Base-by-base conservation (phyloP, 805 yeast species). In the Nadsonia fulvescens region DNA sequence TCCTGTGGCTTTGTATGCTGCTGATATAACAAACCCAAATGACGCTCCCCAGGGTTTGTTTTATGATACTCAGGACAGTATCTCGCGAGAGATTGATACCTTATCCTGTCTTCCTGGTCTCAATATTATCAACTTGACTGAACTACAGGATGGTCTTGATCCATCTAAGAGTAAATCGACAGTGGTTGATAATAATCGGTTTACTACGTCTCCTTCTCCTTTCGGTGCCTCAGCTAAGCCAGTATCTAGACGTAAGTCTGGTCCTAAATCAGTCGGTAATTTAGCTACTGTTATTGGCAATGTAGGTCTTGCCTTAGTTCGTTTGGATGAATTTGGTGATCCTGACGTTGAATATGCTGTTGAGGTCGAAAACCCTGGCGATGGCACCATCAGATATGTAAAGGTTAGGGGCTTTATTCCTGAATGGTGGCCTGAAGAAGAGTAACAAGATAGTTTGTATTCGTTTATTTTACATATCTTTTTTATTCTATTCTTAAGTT, bases 381-480 rank as follows among this genome's bases (percentile, higher is more conserved):
- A 32, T 27, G 29, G 35, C 19, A n/a, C 12, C 20, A 18, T 40
- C 22, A 39, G 69, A 5, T 60, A 60, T 2, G 49, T 72, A 13
- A 58, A 59, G 37, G n/a, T n/a, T n/a, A n/a, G n/a, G n/a, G 76
- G 70, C 0, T 56, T 53, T 32, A 50, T 53, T 5, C 89, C 91
- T 0, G 70, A 61, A 25, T 76, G 86, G 83, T 76, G 86, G 82
- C 82, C 82, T 0, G 53, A 47, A n/a, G n/a, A n/a, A n/a, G n/a
- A n/a, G n/a, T n/a, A n/a, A n/a, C n/a, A n/a, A n/a, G n/a, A n/a
- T n/a, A n/a, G n/a, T n/a, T n/a, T n/a, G n/a, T n/a, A n/a, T n/a
- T n/a, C n/a, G n/a, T n/a, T n/a, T n/a, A n/a, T n/a, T n/a, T n/a
- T n/a, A n/a, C n/a, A n/a, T n/a, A n/a, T n/a, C n/a, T n/a, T n/a